Evolutionary conservation across 371 early-diverging fungal genomes (phyloP), one percentile per base, ranked within the genome.

Genomic region (Actinomortierella ambigua): DNA sequence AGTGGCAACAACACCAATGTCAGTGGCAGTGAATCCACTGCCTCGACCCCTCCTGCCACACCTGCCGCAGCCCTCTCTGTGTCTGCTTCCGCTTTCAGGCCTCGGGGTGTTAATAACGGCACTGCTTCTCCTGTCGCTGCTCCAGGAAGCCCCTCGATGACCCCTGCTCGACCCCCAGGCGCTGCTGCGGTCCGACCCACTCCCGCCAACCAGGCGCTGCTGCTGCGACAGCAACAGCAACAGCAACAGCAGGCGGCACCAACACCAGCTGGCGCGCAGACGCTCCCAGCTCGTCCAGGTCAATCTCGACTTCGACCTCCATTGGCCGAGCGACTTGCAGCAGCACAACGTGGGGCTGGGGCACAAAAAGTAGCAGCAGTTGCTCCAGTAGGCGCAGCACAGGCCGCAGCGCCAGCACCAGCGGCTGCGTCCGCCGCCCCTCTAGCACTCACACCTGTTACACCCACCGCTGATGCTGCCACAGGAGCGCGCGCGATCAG

Each of bases 251-350:
- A 15, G 63, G 17, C 57, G 61, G 3, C 69, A 65, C 7, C 69
- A 29, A 18, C 29, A 8, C 47, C 22, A 5, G 34, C 52, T 14
- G 14, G 43, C 15, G 18, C 52, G 18, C 57, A 51, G 39, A 59
- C 60, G 14, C 29, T 13, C 15, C 48, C 23, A 23, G 49, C 11
- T 34, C 34, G 42, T 23, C 56, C 69, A 23, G 69, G 69, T 17
- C 69, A 69, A 50, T 60, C 64, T 11, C 61, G 69, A 20, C 57
- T 69, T n/a, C 49, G 69, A 39, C 69, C 69, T 49, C 69, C 69
- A 27, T 50, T 57, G 48, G 59, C 54, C 11, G 61, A 59, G 2
- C 69, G 69, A 15, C 22, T 42, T 22, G 69, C 69, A 13, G 63
- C 59, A 13, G 55, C 62, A 6, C n/a, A 22, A 13, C 26, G 41